phyloP scores from a whole-genome alignment of 1,284 basidiomycete genomes.

The Moesziomyces aphidis region DNA sequence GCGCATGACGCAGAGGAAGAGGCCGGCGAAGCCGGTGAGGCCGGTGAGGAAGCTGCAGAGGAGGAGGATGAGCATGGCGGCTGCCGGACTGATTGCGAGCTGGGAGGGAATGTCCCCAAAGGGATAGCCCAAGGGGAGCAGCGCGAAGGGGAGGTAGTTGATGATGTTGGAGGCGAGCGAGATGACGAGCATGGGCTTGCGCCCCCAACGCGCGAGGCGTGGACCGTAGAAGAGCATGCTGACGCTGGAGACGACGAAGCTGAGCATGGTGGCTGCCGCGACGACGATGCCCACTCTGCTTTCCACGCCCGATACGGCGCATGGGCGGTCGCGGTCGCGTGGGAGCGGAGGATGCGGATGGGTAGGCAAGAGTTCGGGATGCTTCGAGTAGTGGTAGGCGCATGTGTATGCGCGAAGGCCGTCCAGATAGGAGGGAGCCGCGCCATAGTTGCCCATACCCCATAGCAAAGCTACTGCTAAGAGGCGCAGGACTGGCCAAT shows the following conservation, averaged over 20 bases:
- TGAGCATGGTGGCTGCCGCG: slow-evolving; percentile 40
- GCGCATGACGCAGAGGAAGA: slow-evolving; percentile 37
- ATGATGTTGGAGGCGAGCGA: slow-evolving; percentile 38
- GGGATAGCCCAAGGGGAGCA: slow-evolving; percentile 41
- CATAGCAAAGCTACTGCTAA: slow-evolving; percentile 28
- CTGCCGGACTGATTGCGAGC: slow-evolving; percentile 28
- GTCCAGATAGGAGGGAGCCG: slow-evolving; percentile 38
- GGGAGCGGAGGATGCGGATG: slow-evolving; percentile 28
- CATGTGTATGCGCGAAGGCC: slow-evolving; percentile 38
- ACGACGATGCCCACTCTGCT: slow-evolving; percentile 41
- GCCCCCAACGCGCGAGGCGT: slow-evolving; percentile 37
- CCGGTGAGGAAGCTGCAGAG: slow-evolving; percentile 38
- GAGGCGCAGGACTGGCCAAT: slow-evolving; percentile 39
- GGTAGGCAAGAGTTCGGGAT: slow-evolving; percentile 25
- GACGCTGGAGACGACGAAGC: slow-evolving; percentile 39
- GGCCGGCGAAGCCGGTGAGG: slow-evolving; percentile 32
- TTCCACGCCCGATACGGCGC: slow-evolving; percentile 44
- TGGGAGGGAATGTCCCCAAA: slow-evolving; percentile 33
- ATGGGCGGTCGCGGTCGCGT: slow-evolving; percentile 37
- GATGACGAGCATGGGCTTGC: slow-evolving; percentile 45
- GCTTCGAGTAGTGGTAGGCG: slow-evolving; percentile 33
- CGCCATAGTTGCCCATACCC: slow-evolving; percentile 35
- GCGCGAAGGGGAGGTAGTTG: slow-evolving; percentile 39
- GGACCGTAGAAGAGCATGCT: slow-evolving; percentile 51
- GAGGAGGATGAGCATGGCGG: slow-evolving; percentile 35